Percentiles rank a stretch among this genome's conserved stretches.
phyloP scores from a whole-genome alignment of 352 stramenopile species.

The Achlya hypogyna region DNA sequence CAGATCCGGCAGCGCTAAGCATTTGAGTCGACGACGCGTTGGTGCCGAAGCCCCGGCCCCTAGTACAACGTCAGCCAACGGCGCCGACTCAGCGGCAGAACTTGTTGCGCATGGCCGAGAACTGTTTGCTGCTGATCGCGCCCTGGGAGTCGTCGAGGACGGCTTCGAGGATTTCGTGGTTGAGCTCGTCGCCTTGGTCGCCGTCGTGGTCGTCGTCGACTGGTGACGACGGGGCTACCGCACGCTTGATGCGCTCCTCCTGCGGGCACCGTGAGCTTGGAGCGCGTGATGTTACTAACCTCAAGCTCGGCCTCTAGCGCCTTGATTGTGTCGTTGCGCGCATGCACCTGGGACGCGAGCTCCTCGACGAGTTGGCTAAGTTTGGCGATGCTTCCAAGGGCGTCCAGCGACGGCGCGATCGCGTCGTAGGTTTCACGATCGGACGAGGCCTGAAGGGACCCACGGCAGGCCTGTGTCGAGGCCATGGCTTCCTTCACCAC shows the following conservation, averaged over 20 bases:
- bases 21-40: constrained; percentile 16
- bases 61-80: not conserved
- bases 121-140: constrained; percentile 19
- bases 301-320: not conserved
- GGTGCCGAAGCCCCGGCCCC: not conserved
- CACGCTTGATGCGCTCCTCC: constrained; percentile 30
- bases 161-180: constrained; percentile 17
- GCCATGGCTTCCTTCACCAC: constrained; percentile 16
- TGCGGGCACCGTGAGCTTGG: not conserved
- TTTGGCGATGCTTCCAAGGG: constrained; percentile 5
- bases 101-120: constrained; percentile 18
- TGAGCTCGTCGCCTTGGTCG: constrained; percentile 31
- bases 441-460: not conserved
- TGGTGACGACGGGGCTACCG: constrained; percentile 20
- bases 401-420: constrained; percentile 1
- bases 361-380: constrained; percentile 7
- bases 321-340: constrained; percentile 4
- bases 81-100: not conserved
- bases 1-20: not conserved
- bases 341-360: constrained; percentile 8
- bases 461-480: not conserved
- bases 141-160: constrained; percentile 19
- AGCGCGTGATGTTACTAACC: not conserved
- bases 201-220: constrained; percentile 39
- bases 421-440: not conserved